phyloP scores from a whole-genome alignment of 805 yeast genomes.

The Myxozyma neotropica region DNA sequence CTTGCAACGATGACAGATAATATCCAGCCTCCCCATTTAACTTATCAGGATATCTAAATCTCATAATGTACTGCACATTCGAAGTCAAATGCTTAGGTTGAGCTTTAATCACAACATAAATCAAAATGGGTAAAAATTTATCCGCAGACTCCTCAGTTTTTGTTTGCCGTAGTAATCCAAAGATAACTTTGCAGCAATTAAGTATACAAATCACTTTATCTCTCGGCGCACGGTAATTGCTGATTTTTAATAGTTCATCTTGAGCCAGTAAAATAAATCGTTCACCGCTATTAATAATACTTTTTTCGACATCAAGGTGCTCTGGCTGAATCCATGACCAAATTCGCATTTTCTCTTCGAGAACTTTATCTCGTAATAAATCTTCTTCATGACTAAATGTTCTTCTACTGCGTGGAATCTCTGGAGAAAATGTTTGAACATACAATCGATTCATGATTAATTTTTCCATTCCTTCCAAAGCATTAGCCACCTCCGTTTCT shows the following conservation, averaged over 20 bases:
- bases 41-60: constrained; percentile 76
- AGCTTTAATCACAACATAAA: constrained; percentile 74
- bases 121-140: constrained; percentile 84
- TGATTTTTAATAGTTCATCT: constrained; percentile 73
- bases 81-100: constrained; percentile 68
- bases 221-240: constrained; percentile 86
- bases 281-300: constrained; percentile 52
- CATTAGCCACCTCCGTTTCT: constrained; percentile 62
- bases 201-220: constrained; percentile 90
- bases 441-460: constrained; percentile 86
- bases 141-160: constrained; percentile 85
- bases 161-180: constrained; percentile 75
- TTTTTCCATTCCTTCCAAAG: constrained; percentile 90
- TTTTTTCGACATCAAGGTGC: constrained; percentile 74
- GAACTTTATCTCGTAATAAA: constrained; percentile 57
- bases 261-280: constrained; percentile 68
- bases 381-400: constrained; percentile 65
- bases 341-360: constrained; percentile 57
- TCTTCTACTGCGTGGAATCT: constrained; percentile 50
- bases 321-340: constrained; percentile 72
- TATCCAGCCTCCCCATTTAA: constrained; percentile 87
- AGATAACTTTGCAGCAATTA: constrained; percentile 89
- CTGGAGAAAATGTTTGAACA: constrained; percentile 77
- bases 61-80: constrained; percentile 80
- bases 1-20: constrained; percentile 85